Base-by-base conservation (phyloP, 352 stramenopile species). In the Halophytophthora batemanensis region DNA sequence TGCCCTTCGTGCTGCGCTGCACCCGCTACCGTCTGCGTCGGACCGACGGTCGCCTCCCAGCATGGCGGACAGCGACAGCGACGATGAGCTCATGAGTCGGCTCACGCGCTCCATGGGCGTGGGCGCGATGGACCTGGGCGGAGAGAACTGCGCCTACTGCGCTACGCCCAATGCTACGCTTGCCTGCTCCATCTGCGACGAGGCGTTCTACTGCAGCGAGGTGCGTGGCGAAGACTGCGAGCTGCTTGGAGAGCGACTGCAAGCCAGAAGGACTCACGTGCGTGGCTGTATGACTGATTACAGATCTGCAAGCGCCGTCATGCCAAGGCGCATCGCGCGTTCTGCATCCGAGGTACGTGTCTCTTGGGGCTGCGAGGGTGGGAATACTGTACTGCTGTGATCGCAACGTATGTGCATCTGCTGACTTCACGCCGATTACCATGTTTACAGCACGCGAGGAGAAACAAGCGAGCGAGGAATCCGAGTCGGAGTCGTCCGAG, bases 51-150 rank as follows among this genome's bases (percentile, higher is more conserved):
- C 33, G n/a, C n/a, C n/a, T n/a, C n/a, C n/a, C n/a, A n/a, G n/a
- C n/a, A 86, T 87, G 75, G 55, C 50, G 25, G 80, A 94, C 64
- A 94, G 75, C 66, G 81, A 94, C 72, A 94, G 83, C 73, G 83
- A 92, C 50, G 83, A 94, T 50, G 83, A 94, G 64, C 77, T 94
- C 57, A 89, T 94, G 81, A 86, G 50, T 48, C 69, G 73, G 22
- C 74, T 92, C 31, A 76, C 68, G 19, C 76, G 64, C 49, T 52
- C 64, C 41, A 59, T 72, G 59, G 51, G 45, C 39, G 52, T 52
- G 51, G 56, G 64, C 31, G 74, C 81, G 29, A 45, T 55, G 21
- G 44, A 5, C 25, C 45, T 35, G 2, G 58, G 62, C 43, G 44
- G 69, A 14, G 77, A 87, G 53, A 70, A 90, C 50, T 94, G 83